Conservation (phyloP, 345 rosid species). For the Populus alba region DNA sequence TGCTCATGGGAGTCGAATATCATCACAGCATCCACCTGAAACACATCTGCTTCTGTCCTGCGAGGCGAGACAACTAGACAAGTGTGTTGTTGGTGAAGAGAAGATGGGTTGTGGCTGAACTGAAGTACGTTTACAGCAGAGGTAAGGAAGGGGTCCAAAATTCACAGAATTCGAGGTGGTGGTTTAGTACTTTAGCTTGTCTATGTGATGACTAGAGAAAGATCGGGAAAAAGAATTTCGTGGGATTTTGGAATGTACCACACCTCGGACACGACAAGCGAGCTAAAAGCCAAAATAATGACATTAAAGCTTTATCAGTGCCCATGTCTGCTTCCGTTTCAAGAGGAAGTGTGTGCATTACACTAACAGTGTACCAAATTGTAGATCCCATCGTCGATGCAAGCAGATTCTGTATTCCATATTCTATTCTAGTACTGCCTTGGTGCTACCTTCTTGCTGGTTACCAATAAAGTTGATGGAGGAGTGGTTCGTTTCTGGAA, state of each 20-base stretch:
- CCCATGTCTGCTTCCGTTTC: neutral
- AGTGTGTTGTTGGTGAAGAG: neutral
- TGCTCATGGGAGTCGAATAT: neutral
- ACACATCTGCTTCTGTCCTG: constrained; percentile 13
- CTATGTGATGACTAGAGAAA: neutral
- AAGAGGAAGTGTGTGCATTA: neutral
- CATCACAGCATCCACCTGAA: neutral
- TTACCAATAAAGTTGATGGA: neutral
- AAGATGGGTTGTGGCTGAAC: neutral
- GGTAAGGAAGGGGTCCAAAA: neutral
- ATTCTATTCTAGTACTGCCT: neutral
- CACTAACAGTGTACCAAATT: neutral
- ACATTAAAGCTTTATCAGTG: neutral
- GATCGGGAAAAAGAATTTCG: neutral
- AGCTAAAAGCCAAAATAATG: neutral
- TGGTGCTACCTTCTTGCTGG: neutral
- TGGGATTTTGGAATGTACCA: neutral
- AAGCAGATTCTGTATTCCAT: neutral
- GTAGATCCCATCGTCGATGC: neutral
- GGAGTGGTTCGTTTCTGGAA: no score
- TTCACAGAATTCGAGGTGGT: neutral
- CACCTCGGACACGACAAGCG: neutral
- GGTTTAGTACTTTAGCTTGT: neutral
- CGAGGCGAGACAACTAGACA: neutral
- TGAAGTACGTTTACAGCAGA: neutral